Percentiles rank a stretch among this genome's conserved stretches.
Conservation (phyloP, 108 stramenopile genomes). For the Cyclotella cryptica region DNA sequence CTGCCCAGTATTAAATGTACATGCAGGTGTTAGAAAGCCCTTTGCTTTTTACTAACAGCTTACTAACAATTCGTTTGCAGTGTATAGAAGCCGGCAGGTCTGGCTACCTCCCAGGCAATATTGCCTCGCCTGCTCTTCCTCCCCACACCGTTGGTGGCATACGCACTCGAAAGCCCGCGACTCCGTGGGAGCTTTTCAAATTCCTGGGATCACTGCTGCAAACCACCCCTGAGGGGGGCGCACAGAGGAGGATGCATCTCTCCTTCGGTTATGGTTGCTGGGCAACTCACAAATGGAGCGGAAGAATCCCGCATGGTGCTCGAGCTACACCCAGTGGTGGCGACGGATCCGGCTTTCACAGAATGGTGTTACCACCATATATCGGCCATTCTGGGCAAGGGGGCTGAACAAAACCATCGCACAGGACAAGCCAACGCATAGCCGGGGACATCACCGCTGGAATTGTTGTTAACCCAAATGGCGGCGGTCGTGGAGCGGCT, state of each 20-base stretch:
- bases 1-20: too few relatives aligned
- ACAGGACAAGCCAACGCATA: neutral
- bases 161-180: neutral
- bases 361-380: neutral
- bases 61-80: too few relatives aligned
- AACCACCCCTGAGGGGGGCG: neutral
- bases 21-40: too few relatives aligned
- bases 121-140: constrained; percentile 2
- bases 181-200: neutral
- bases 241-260: neutral
- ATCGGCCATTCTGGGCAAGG: too few relatives aligned
- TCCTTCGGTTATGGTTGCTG: neutral
- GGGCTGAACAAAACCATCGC: neutral
- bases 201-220: neutral
- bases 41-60: too few relatives aligned
- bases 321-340: neutral
- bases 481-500: neutral
- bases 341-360: neutral
- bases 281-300: neutral
- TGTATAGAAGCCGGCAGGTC: neutral
- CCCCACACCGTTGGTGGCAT: neutral
- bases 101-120: neutral
- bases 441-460: neutral
- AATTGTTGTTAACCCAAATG: neutral
- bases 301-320: neutral